Conservation (phyloP, 2,329 filamentous ascomycete species). For the Fusarium caatingaense region DNA sequence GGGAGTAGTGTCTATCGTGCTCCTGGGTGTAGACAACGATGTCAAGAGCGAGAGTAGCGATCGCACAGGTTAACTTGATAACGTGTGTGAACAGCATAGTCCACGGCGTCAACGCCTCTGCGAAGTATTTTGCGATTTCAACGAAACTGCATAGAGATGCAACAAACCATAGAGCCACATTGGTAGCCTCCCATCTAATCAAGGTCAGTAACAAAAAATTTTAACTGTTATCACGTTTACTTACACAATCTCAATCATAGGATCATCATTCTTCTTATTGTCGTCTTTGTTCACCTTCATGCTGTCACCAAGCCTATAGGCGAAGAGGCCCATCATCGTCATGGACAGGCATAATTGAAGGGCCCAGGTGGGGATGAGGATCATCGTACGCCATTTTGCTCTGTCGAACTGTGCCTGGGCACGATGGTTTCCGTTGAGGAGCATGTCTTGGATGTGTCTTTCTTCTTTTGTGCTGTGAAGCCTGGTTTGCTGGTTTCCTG, state of each 20-base stretch:
- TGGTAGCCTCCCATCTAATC: slow-evolving; percentile 64
- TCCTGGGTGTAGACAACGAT: slow-evolving; percentile 61
- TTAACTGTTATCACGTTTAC: slow-evolving; percentile 39
- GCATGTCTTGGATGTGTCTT: slow-evolving; percentile 8
- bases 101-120: slow-evolving; percentile 65
- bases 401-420: slow-evolving; percentile 65
- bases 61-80: slow-evolving; percentile 61
- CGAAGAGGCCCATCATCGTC: slow-evolving; percentile 63
- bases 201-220: background rate
- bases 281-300: slow-evolving; percentile 57
- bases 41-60: slow-evolving; percentile 62
- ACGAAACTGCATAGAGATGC: slow-evolving; percentile 60
- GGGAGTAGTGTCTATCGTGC: slow-evolving; percentile 60
- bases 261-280: slow-evolving; percentile 53
- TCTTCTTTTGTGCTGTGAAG: background rate
- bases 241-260: slow-evolving; percentile 63
- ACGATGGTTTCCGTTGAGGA: slow-evolving; percentile 56
- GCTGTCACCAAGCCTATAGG: slow-evolving; percentile 63
- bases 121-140: slow-evolving; percentile 59
- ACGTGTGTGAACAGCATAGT: slow-evolving; percentile 64
- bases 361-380: slow-evolving; percentile 64
- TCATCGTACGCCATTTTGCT: slow-evolving; percentile 61
- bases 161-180: slow-evolving; percentile 61
- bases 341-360: slow-evolving; percentile 60
- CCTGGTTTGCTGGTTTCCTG: background rate